Evolutionary conservation across 768 basidiomycete genomes (phyloP).

Genomic region (Collybia mongolica): DNA sequence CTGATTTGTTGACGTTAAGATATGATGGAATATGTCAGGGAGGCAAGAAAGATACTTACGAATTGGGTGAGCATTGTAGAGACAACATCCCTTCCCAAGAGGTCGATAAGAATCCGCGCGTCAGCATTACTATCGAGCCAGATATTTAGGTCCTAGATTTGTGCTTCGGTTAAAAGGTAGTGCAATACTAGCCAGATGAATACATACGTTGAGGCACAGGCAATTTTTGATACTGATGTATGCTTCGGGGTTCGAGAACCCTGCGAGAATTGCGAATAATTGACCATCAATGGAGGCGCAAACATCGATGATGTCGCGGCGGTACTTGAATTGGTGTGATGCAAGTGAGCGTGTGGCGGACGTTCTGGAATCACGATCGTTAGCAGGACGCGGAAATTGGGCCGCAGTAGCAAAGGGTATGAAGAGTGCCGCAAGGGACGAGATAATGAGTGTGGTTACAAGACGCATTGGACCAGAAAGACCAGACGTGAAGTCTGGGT

Average conservation of each 20-base stretch:
- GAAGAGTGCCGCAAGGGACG: neutral
- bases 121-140: conserved; percentile 6
- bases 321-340: conserved; percentile 3
- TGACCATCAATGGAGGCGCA: conserved; percentile 1
- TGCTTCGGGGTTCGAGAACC: neutral
- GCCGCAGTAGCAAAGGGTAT: neutral
- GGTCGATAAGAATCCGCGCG: neutral
- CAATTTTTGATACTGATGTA: neutral
- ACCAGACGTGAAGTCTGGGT: neutral
- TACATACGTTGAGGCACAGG: neutral
- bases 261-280: neutral
- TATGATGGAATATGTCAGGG: neutral
- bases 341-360: neutral
- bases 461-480: neutral
- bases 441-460: neutral
- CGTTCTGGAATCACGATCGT: neutral
- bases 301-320: neutral
- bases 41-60: neutral
- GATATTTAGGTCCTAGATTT: neutral
- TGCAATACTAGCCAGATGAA: neutral
- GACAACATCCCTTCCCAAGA: neutral
- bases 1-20: neutral
- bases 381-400: neutral
- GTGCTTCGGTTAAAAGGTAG: neutral
- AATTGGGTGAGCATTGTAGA: neutral